Percentiles rank a stretch among this genome's conserved stretches.
Conservation (phyloP, 2,329 filamentous ascomycete species). For the Didymella pinodella region DNA sequence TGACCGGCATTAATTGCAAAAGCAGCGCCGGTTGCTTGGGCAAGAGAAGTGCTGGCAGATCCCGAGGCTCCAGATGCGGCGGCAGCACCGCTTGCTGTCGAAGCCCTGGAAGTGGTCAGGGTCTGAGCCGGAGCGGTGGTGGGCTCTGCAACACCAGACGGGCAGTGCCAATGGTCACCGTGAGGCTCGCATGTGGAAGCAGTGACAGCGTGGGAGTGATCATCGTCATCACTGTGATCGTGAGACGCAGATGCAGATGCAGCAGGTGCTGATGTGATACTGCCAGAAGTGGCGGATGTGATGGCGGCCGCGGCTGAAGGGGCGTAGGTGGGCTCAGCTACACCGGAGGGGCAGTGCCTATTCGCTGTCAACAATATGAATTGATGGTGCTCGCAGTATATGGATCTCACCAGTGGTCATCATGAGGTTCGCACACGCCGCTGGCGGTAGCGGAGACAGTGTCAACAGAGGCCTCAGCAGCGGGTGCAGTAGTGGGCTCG, state of each 20-base stretch:
- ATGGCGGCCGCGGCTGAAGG: conserved; percentile 17
- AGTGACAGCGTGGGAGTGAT: conserved; percentile 36
- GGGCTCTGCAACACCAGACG: conserved; percentile 37
- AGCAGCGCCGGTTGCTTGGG: conserved; percentile 18
- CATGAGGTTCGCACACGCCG: conserved; percentile 34
- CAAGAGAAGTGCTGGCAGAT: conserved; percentile 16
- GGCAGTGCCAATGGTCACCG: conserved; percentile 41
- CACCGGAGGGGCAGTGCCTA: conserved; percentile 31
- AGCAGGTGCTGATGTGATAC: conserved; percentile 15
- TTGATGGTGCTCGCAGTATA: accelerated
- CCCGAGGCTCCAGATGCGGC: conserved; percentile 8
- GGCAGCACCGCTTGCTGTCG: conserved; percentile 10
- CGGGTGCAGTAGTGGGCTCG: conserved; percentile 22
- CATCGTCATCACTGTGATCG: conserved; percentile 26
- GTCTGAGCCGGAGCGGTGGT: conserved; percentile 28
- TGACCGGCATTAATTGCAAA: conserved; percentile 3
- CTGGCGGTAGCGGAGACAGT: conserved; percentile 26
- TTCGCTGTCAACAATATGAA: neutral
- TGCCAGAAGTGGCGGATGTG: conserved; percentile 9
- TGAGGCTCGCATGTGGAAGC: conserved; percentile 40
- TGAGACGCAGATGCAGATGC: conserved; percentile 22
- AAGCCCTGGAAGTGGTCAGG: conserved; percentile 8
- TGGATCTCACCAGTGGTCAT: conserved; percentile 34
- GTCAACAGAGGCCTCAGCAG: conserved; percentile 21
- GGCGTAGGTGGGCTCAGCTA: conserved; percentile 27